Base-by-base conservation (phyloP, 1,284 basidiomycete species). In the Apiotrichum sp. region DNA sequence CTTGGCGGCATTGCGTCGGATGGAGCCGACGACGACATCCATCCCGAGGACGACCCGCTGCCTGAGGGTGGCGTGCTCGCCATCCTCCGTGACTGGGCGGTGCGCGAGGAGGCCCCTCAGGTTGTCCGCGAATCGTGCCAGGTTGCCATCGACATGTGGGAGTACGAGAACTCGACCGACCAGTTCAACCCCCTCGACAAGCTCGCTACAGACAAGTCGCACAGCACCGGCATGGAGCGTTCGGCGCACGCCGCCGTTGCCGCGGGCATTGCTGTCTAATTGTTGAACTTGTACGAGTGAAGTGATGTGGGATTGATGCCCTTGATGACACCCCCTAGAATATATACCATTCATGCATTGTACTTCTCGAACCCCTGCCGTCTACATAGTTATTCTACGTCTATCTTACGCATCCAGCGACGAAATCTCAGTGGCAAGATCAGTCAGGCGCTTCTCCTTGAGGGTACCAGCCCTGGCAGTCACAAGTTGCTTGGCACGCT, bases 101-200 rank as follows among this genome's bases (percentile, higher is more conserved):
- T 78, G 34, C 81, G 86, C 60, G 78, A 82, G 52, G 86, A 90
- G 63, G 85, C 89, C 5, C 95, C 95, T 0, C 78, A 83, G 7
- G 93, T 98, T 10, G 96, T 99, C 1, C 82, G 88, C 52, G 93
- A 99, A 77, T 96, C 92, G 66, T 98, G 96, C 77, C 85, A 93
- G 68, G 87, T 99, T 51, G 96, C 95, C 1, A 83, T 98, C 54
- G 96, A 98, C 73, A 93, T 97, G 91, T 93, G 87, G 84, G 89
- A 93, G 86, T 86, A 93, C 70, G 92, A 93, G 74, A 91, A 92
- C 71, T 93, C 90, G 29, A 81, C 69, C 5, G 71, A 82, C 57
- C 86, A 92, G 69, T 95, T 95, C 78, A 89, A 93, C 73, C 93
- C 92, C 59, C 82, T 85, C 9, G 80, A 86, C 69, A 80, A 78